These are phyloP conservation scores for Penicillium tannophilum DNA, from an alignment of 495 filamentous ascomycete species.

Conservation along the genomic window DNA sequence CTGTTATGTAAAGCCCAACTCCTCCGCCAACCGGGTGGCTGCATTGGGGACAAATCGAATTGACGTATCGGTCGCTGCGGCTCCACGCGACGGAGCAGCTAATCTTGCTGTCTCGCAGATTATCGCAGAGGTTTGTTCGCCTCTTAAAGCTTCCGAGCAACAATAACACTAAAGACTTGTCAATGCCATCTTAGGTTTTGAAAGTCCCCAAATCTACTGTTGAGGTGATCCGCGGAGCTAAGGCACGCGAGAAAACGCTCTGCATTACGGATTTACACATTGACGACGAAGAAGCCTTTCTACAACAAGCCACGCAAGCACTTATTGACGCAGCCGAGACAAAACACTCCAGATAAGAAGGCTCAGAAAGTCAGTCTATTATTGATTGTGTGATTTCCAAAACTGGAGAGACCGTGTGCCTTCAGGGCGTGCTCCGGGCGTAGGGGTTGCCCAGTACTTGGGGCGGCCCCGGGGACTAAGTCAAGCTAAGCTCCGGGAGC, in stretches of 20 bases:
- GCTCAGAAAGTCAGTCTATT: neutral
- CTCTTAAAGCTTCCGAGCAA: neutral
- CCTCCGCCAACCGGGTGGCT: conserved; percentile 56
- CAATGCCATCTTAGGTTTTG: conserved; percentile 42
- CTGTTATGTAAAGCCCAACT: conserved; percentile 68
- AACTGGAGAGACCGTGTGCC: too few species aligned
- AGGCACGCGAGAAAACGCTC: conserved; percentile 63
- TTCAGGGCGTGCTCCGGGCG: too few species aligned
- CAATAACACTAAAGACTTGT: neutral
- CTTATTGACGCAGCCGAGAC: conserved; percentile 16
- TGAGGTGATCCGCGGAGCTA: conserved; percentile 62
- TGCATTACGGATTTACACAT: conserved; percentile 36
- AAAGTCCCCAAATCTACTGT: conserved; percentile 64
- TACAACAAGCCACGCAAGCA: conserved; percentile 24
- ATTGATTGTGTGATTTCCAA: too few species aligned
- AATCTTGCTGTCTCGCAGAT: conserved; percentile 66
- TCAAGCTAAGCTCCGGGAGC: too few species aligned
- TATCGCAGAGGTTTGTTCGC: conserved; percentile 57
- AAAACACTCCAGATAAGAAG: neutral
- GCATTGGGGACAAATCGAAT: conserved; percentile 55
- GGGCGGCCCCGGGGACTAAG: too few species aligned
- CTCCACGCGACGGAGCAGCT: conserved; percentile 64
- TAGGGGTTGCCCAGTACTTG: too few species aligned
- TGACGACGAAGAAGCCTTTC: conserved; percentile 29
- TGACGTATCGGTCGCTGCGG: conserved; percentile 64